Base-by-base conservation (phyloP, 495 filamentous ascomycete species). In the Penicillium daleae region DNA sequence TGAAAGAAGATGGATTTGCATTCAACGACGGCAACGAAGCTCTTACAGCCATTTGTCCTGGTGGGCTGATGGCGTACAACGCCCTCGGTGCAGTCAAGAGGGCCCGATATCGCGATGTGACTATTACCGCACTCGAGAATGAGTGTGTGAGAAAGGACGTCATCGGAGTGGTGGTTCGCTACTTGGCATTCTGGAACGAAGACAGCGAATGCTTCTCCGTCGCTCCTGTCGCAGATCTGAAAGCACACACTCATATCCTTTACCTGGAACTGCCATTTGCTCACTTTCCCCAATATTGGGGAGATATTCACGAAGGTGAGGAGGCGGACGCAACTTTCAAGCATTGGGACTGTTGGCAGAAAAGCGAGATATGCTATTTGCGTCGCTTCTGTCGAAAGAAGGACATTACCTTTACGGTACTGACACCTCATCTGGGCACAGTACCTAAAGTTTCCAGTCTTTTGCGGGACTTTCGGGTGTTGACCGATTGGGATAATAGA, bases 231-330 rank as follows among this genome's bases (percentile, higher is more conserved):
- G 32, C 21, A 15, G 87, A 89, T 67, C 49, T 82, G 21, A 44
- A 80, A 0, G 72, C 66, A 0, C 90, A 79, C 66, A 86, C 85
- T 0, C 87, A 90, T 64, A 85, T 90, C 21, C 46, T 90, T 6
- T 89, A 90, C 66, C 65, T 90, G 57, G 71, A 87, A 50, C 58
- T 77, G n/a, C 61, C 73, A 10, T 60, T 76, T 0, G 70, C 6
- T 1, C 1, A 10, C 19, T 46, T 22, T 22, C 24, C 42, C 9
- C 19, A 12, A 22, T 4, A 46, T 22, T 21, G n/a, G 42, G 12
- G 4, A 4, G 12, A 12, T 1, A 12, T 24, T 22, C 17, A 22
- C 21, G n/a, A 21, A 22, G 1, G 24, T 46, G 42, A 12, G 19
- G 19, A 22, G 9, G 42, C 6, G 42, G 2, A 24, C 9, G 42